A percentile compares a stretch with the other conserved stretches of the same genome.
These are phyloP conservation scores for Coniophora puteana DNA, from an alignment of 1,284 basidiomycete genomes.

Conservation along the genomic window DNA sequence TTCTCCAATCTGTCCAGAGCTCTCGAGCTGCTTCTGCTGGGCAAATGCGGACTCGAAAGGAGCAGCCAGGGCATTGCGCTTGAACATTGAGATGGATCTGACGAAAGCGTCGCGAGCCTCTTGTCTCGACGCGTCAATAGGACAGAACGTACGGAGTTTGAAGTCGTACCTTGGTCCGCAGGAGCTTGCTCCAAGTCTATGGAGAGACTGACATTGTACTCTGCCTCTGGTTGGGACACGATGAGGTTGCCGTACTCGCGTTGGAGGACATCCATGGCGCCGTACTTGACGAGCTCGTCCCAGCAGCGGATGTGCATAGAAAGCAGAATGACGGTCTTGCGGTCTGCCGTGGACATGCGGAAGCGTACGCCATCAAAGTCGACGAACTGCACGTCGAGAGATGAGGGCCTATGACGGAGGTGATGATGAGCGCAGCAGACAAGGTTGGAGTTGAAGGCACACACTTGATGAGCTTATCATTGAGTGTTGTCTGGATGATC, in stretches of 20 bases:
- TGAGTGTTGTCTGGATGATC: conserved; percentile 89
- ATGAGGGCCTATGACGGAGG: conserved; percentile 62
- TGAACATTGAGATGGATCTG: conserved; percentile 81
- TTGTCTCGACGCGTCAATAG: conserved; percentile 29
- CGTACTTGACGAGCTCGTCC: conserved; percentile 88
- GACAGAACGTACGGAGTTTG: not conserved
- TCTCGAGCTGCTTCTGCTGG: conserved; percentile 84
- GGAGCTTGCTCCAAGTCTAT: conserved; percentile 90
- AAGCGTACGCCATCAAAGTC: conserved; percentile 98
- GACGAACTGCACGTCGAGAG: conserved; percentile 93
- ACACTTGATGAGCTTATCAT: conserved; percentile 89
- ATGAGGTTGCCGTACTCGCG: conserved; percentile 84
- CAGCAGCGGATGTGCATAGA: conserved; percentile 99
- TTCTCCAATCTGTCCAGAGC: conserved; percentile 67
- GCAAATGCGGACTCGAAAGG: conserved; percentile 92
- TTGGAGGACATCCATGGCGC: conserved; percentile 78
- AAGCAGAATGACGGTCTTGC: conserved; percentile 78
- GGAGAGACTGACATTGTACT: conserved; percentile 86
- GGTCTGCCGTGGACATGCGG: conserved; percentile 84
- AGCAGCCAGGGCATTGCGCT: conserved; percentile 92
- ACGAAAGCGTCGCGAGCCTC: conserved; percentile 81
- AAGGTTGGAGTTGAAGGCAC: conserved; percentile 20
- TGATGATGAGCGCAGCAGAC: conserved; percentile 11
- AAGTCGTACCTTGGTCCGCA: conserved; percentile 66
- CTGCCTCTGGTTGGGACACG: conserved; percentile 64